Evolutionary conservation across 305 asterid species (phyloP), one percentile per base, ranked within the genome.

Genomic region (Fraxinus angustifolia): DNA sequence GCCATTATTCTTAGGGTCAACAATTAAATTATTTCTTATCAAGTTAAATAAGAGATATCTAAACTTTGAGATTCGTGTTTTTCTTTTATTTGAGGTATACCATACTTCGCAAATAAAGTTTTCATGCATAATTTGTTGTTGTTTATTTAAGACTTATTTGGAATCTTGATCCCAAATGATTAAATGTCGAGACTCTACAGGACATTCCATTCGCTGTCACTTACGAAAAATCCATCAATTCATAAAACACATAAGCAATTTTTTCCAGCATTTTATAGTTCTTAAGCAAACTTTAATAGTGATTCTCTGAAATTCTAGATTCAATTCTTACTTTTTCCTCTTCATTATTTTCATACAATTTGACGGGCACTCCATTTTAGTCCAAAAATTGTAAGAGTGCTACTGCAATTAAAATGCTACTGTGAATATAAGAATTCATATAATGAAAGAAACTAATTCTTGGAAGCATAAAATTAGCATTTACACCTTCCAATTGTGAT

Each of bases 401-500:
- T 58, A 71, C 56, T 71, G 33, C 34, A 77, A 84, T 36, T 12
- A 70, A 77, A 42, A 71, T 80, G 17, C 40, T 73, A 72, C 50
- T 74, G 72, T 48, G 68, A n/a, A 81, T 5, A 31, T 14, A 31
- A 67, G 56, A 62, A 45, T 79, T 86, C 56, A 70, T 67, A 28
- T 36, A 72, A 38, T 40, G 38, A 80, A 84, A 76, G 42, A 73
- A 84, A 72, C 38, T 42, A 67, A 78, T 7, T 38, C 53, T 73
- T 6, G n/a, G 77, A 76, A 80, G 80, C 84, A 81, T 28, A 75
- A 83, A 74, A 82, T 75, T 50, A 77, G 31, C 83, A 33, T n/a
- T 33, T 21, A 14, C 84, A 94, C 99, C 95, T 93, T 96, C 99
- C 99, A 96, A 83, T 90, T 91, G 86, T 94, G 91, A 82, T 19